A percentile compares a stretch with the other conserved stretches of the same genome.
Conservation (phyloP, 176 grass and related monocot genomes). For the Raddia distichophylla region DNA sequence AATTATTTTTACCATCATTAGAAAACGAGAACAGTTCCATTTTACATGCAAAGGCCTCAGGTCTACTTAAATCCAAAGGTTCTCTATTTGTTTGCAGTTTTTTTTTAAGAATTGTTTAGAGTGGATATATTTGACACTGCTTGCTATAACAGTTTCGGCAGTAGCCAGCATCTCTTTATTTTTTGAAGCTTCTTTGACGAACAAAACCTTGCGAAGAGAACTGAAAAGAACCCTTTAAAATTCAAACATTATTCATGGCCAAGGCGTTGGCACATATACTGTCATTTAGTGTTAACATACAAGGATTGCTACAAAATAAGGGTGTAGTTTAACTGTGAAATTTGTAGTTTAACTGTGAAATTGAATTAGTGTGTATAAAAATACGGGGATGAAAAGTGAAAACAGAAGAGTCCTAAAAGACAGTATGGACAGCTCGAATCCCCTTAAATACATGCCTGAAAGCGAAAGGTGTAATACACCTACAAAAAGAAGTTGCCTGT, state of each 20-base stretch:
- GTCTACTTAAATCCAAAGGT: no score
- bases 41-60: no score
- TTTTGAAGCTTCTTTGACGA: no score
- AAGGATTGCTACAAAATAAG: background rate
- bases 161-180: no score
- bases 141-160: no score
- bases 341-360: background rate
- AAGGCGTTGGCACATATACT: background rate
- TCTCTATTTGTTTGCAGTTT: no score
- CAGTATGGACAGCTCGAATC: slow-evolving; percentile 26
- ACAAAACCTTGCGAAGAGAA: no score
- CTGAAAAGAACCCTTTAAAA: background rate
- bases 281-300: background rate
- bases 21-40: no score
- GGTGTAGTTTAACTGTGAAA: background rate
- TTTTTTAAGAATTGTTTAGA: no score
- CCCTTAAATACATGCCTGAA: slow-evolving; percentile 46
- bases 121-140: no score
- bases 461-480: slow-evolving; percentile 34
- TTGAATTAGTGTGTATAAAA: slow-evolving; percentile 16
- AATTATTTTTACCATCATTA: no score
- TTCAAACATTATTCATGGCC: background rate
- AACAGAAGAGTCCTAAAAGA: slow-evolving; percentile 14
- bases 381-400: slow-evolving; percentile 27
- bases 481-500: slow-evolving; percentile 32